Base-by-base conservation (phyloP, 148 eudicot genomes). In the Vaccinium corymbosum region DNA sequence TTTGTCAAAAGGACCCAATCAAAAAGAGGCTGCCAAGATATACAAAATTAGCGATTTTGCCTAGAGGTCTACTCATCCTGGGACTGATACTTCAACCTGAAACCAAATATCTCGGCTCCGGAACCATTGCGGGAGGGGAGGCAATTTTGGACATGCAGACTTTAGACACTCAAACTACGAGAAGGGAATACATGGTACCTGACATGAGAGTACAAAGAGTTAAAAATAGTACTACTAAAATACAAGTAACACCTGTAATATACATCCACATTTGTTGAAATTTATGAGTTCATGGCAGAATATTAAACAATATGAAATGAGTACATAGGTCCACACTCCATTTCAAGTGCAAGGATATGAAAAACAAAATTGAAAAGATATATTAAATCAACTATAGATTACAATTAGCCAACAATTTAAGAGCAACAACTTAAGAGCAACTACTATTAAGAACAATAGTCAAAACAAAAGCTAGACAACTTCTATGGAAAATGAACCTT, bases 51-150 rank as follows among this genome's bases (percentile, higher is more conserved):
- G 79, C 16, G 25, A 12, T 76, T 76, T 7, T 14, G 35, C 48
- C 15, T 0, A 7, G 22, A 42, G 77, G 29, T 50, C 32, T 8
- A 76, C 57, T 22, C 78, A 42, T 17, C n/a, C 12, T 14, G 20
- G 55, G 38, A 51, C 38, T 50, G n/a, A 51, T 77, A 50, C 22
- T 76, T 76, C 80, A 76, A 51, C 57, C 38, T 76, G 78, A 20
- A 74, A 46, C 51, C 35, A 74, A 12, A 38, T 19, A 76, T 77
- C 59, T 2, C 42, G 55, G 61, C 55, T 52, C 80, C 52, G 38
- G 80, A 50, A 77, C 25, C 42, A 50, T 77, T 50, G 61, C 80
- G 25, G 59, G 42, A 7, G 61, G 27, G 22, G 42, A 77, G 20
- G 61, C 9, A 22, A 52, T 22, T n/a, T 78, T 25, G 80, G 42